These are phyloP conservation scores for Pythium scleroteichum DNA, from an alignment of 352 stramenopile genomes.

Conservation along the genomic window DNA sequence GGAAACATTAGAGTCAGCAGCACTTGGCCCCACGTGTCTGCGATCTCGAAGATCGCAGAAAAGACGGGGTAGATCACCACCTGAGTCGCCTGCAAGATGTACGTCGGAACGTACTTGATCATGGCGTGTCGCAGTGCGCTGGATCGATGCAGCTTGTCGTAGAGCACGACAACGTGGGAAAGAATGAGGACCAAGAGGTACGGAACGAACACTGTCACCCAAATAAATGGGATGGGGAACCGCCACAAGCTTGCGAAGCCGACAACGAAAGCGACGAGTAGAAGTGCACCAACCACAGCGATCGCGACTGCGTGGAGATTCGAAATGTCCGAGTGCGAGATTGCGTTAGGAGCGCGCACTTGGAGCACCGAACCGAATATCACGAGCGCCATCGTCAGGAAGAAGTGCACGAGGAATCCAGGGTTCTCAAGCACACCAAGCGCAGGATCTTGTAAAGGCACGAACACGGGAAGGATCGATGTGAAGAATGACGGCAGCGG, in stretches of 20 bases:
- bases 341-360: conserved; percentile 3
- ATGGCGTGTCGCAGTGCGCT: conserved; percentile 1
- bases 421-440: conserved; percentile 3
- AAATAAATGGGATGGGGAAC: conserved; percentile 11
- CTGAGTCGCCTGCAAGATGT: conserved; percentile 10
- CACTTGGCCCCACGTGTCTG: not conserved
- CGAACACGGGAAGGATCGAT: conserved; percentile 3
- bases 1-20: conserved; percentile 12
- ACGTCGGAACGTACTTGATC: not conserved
- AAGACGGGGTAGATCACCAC: conserved; percentile 19
- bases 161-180: not conserved
- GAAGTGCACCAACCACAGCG: not conserved
- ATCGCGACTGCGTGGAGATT: not conserved
- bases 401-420: conserved; percentile 4
- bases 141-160: not conserved
- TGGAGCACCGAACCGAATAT: conserved; percentile 3
- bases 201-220: not conserved
- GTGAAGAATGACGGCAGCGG: not conserved
- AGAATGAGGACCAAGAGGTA: not conserved
- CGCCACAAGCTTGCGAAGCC: not conserved
- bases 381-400: not conserved
- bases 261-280: not conserved
- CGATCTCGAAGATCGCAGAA: conserved; percentile 13
- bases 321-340: not conserved
- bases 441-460: conserved; percentile 8